Evolutionary conservation across 176 grass and related monocot species (phyloP).

Genomic region (Cenchrus fungigraminus): DNA sequence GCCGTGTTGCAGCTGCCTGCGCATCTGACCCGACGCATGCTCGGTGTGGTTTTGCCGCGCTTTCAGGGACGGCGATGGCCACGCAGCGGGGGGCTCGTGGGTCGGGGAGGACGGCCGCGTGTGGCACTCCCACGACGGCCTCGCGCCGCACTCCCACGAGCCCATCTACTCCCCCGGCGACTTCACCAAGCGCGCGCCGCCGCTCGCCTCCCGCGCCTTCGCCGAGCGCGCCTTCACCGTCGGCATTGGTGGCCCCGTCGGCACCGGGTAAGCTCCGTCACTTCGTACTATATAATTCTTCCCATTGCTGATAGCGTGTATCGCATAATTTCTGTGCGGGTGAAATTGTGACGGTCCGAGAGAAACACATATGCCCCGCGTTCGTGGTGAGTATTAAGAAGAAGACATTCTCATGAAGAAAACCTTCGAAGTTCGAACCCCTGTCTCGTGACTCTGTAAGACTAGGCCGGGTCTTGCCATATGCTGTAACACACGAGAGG

Average conservation of each 20-base stretch:
- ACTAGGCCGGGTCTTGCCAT: too few species aligned
- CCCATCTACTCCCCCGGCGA: conserved; percentile 94
- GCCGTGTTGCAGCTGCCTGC: background rate
- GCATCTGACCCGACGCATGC: background rate
- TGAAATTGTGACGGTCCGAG: background rate
- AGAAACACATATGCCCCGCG: background rate
- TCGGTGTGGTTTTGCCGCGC: background rate
- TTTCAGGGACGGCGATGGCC: conserved; percentile 39
- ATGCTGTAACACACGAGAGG: too few species aligned
- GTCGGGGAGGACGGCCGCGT: conserved; percentile 78
- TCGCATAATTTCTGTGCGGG: background rate
- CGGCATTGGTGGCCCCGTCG: conserved; percentile 92
- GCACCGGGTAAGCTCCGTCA: conserved; percentile 61
- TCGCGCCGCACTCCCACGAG: conserved; percentile 95
- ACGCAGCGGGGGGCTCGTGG: conserved; percentile 49
- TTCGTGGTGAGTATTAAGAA: background rate
- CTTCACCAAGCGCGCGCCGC: conserved; percentile 88
- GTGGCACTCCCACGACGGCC: conserved; percentile 92
- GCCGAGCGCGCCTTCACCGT: conserved; percentile 91
- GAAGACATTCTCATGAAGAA: too few species aligned
- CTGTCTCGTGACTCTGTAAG: too few species aligned
- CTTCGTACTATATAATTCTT: background rate
- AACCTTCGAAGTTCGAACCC: too few species aligned
- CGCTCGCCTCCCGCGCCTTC: conserved; percentile 64
- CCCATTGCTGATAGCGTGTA: background rate